A percentile compares a stretch with the other conserved stretches of the same genome.
phyloP scores from a whole-genome alignment of 257 asterid species.

The Paulownia fortunei region DNA sequence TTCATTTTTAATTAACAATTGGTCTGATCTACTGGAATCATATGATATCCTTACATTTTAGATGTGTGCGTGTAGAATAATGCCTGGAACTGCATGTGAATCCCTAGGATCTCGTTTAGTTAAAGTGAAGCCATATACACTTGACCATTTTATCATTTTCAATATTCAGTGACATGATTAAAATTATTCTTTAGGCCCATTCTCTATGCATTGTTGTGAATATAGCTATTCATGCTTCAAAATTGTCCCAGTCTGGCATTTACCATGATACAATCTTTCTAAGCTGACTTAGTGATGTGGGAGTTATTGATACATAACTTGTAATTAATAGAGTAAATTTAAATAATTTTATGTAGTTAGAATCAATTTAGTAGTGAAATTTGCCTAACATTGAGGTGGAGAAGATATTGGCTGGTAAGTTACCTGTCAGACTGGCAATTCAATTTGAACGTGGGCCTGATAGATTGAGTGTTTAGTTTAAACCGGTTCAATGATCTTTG shows the following conservation, averaged over 20 bases:
- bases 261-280: not conserved
- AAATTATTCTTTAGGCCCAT: not conserved
- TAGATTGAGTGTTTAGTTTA: not conserved
- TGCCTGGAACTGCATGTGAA: not conserved
- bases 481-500: not conserved
- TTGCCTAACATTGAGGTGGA: too few species aligned
- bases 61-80: not conserved
- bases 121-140: not conserved
- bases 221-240: not conserved
- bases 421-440: not conserved
- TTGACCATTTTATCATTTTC: not conserved
- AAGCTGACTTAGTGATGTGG: not conserved
- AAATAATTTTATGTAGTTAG: not conserved
- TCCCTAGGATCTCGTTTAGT: conserved; percentile 1
- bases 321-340: not conserved
- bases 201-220: not conserved
- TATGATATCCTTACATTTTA: not conserved
- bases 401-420: too few species aligned
- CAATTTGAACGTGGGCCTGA: not conserved
- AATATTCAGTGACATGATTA: not conserved
- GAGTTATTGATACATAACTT: not conserved
- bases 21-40: not conserved
- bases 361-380: too few species aligned
- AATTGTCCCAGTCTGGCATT: not conserved
- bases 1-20: not conserved